Conservation (phyloP, 2,329 filamentous ascomycete species). For the Colletotrichum echinochloae region DNA sequence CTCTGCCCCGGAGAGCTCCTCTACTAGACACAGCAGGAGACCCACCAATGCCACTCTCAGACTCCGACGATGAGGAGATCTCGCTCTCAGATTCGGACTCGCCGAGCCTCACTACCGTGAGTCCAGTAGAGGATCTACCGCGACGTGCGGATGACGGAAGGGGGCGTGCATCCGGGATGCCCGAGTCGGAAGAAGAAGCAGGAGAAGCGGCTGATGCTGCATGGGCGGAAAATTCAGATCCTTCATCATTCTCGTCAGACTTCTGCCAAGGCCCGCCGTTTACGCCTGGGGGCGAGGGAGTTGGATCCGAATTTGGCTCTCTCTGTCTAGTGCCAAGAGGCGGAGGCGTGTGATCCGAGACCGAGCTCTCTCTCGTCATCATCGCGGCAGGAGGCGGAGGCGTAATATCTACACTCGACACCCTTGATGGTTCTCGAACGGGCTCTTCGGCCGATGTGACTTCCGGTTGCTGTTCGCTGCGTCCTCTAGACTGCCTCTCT, state of each 20-base stretch:
- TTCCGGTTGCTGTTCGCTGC: conserved; percentile 3
- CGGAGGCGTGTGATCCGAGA: conserved; percentile 25
- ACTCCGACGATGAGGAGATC: conserved; percentile 28
- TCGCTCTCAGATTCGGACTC: conserved; percentile 38
- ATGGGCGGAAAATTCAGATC: conserved; percentile 12
- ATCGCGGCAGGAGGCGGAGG: conserved; percentile 10
- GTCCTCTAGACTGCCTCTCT: background rate
- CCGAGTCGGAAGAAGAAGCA: conserved; percentile 26
- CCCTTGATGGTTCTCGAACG: background rate
- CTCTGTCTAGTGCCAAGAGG: background rate
- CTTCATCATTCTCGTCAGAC: conserved; percentile 10
- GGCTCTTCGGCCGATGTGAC: background rate
- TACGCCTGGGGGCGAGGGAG: conserved; percentile 12
- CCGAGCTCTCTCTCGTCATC: background rate
- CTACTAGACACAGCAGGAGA: background rate
- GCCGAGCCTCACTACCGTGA: conserved; percentile 39
- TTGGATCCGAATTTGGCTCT: conserved; percentile 21
- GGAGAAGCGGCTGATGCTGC: conserved; percentile 9
- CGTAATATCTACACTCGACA: conserved; percentile 25
- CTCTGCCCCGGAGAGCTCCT: conserved; percentile 12
- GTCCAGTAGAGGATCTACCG: conserved; percentile 15
- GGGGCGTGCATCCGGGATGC: conserved; percentile 28
- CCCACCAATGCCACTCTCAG: conserved; percentile 32
- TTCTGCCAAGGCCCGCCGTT: conserved; percentile 6
- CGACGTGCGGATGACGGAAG: conserved; percentile 20